Evolutionary conservation across 148 eudicot genomes (phyloP), one percentile per base, ranked within the genome.

Genomic region (Diospyros lotus): DNA sequence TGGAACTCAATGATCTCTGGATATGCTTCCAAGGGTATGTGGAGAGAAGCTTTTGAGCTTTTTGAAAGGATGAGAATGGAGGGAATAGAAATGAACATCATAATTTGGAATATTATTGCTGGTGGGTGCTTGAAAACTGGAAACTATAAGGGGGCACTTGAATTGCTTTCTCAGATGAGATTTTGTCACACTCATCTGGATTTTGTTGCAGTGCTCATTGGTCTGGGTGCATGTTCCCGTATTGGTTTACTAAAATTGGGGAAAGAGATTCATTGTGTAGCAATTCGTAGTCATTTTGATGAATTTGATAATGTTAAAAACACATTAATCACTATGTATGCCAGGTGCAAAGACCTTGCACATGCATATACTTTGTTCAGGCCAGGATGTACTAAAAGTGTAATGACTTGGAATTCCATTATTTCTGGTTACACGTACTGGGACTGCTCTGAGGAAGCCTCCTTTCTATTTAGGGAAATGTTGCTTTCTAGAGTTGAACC

Each of bases 141-240:
- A 75, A 86, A 88, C 60, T 91, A 81, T 69, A 51, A 63, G 48
- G 75, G 81, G 68, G 91, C 88, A 8, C 82, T 94, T 44, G 70
- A 78, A 55, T 78, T 91, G 74, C 66, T 94, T 75, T 84, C 86
- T 76, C 84, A 76, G 77, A 83, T 88, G 90, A 82, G 82, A 68
- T 76, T 28, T 6, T 42, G 65, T 83, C 81, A 80, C 45, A 66
- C 75, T 72, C 80, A 66, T 39, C 78, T 90, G 79, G 98, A 94
- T 82, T 80, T 82, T 68, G 93, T 91, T 77, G 90, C 91, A 18
- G 66, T 87, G 69, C 81, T 89, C 54, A 88, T 80, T 66, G 97
- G 94, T 68, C 79, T 94, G 75, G 80, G 82, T 71, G 97, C 98
- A 18, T 91, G 98, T 83, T 88, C 98, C 58, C 93, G 89, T 76